Base-by-base conservation (phyloP, 176 grass and related monocot species). In the Tillandsia leiboldiana region DNA sequence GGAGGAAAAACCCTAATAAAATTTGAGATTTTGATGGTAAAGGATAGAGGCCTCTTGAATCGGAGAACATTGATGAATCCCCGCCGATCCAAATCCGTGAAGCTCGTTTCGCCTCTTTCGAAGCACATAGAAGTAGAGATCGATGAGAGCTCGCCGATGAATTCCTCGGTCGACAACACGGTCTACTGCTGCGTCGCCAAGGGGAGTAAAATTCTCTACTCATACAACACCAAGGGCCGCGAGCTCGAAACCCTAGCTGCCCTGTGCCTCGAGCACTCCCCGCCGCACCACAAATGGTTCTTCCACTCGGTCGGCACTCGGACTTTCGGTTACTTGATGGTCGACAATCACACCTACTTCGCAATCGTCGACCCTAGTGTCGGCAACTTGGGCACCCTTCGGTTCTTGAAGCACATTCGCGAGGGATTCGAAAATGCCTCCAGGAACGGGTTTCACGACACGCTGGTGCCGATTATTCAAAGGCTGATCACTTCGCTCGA, bases 111-210 rank as follows among this genome's bases (percentile, higher is more conserved):
- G 42, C 71, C 83, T 10, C 56, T 68, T 8, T 79, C 89, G 26
- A 69, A 73, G 68, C 57, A 74, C 1, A 76, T 92, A 2, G 89
- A 96, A 79, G 84, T 96, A 11, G 86, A 92, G 12, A 80, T 90
- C 11, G 81, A 78, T 48, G 80, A 86, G 50, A 75, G 75, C 65
- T 69, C 79, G 6, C 89, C 75, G 69, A 90, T 90, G 93, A 78
- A 79, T 82, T 88, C 87, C 1, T 91, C 85, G 1, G 83, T 83
- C 0, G 81, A 83, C 61, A 92, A 96, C 86, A 87, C 86, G 0
- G 88, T 96, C 18, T 96, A 96, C 78, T 96, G 93, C 79, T 96
- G 93, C 68, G 72, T 96, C 48, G 86, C 93, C 11, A 85, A 77
- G 27, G 93, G 81, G 20, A 75, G 17, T 4, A 86, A 69, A 42